A percentile compares a stretch with the other conserved stretches of the same genome.
phyloP scores from a whole-genome alignment of 1,139 yeast species.

The Lizanozyma gosingica region DNA sequence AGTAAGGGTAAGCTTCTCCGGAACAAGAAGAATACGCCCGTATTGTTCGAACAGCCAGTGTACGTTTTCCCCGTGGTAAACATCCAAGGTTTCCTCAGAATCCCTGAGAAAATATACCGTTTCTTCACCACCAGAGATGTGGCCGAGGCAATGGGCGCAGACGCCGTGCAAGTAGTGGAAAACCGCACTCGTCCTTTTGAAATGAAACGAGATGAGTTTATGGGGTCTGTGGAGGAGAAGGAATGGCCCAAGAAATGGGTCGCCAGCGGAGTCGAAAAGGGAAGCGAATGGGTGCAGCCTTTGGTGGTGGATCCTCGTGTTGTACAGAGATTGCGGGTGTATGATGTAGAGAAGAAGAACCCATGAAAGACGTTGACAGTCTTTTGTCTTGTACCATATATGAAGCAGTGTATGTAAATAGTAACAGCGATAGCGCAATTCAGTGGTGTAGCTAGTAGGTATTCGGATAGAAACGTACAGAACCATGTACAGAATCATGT shows the following conservation, averaged over 20 bases:
- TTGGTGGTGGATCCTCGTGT: constrained; percentile 64
- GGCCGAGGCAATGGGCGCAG: constrained; percentile 62
- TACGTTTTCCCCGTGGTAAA: constrained; percentile 67
- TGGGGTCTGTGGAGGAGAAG: constrained; percentile 61
- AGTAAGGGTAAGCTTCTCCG: constrained; percentile 13
- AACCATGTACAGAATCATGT: too few species aligned
- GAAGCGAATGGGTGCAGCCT: constrained; percentile 86
- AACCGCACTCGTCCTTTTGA: constrained; percentile 50
- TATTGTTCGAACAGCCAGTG: constrained; percentile 65
- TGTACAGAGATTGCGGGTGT: constrained; percentile 46
- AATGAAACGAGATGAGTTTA: constrained; percentile 38
- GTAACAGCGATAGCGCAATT: too few species aligned
- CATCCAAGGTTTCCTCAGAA: constrained; percentile 66
- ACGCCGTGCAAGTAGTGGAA: constrained; percentile 52
- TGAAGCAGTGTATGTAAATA: too few species aligned
- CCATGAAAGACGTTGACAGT: too few species aligned
- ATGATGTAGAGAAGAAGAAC: constrained; percentile 23
- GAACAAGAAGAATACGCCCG: constrained; percentile 40
- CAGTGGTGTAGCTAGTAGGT: too few species aligned
- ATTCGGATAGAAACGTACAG: too few species aligned
- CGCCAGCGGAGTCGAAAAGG: constrained; percentile 54
- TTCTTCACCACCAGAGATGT: constrained; percentile 66
- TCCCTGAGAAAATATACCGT: constrained; percentile 69
- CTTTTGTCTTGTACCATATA: too few species aligned
- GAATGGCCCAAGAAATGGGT: constrained; percentile 94